Base-by-base conservation (phyloP, 192 early-diverging fungal species). In the Oehlia diaphana region DNA sequence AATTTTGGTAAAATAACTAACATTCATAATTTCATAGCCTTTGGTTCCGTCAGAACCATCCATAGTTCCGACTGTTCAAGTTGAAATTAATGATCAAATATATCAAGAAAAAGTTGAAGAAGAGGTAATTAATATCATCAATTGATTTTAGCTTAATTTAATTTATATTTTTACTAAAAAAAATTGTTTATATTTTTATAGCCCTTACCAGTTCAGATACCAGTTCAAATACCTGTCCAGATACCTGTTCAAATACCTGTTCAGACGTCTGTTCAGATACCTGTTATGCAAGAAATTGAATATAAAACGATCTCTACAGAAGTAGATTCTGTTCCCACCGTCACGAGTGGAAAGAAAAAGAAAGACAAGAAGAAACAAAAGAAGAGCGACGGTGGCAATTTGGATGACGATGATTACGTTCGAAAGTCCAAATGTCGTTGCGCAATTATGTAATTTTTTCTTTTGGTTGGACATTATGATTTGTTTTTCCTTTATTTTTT, bases 381-480 rank as follows among this genome's bases (percentile, higher is more conserved):
- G 33, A 69, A 58, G 33, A 68, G 47, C 26, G 28, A 33, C 12
- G 19, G 4, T 42, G 69, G 16, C 12, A 19, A 58, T 53, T 31
- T 14, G 7, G 72, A 74, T 31, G 72, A 77, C 19, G 75, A 77
- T 28, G 75, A 72, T 10, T 49, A 37, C 31, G 28, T 78, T 23
- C 16, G 68, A 68, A 33, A 63, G 19, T 68, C 77, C 26, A 69
- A 21, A 28, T 78, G 77, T 26, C 68, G 77, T 58, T 78, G 77
- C 68, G 21, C 66, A 66, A 35, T 78, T 61, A 64, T 26, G 26
- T 44, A 26, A 39, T 39, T 39, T 64, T 21, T 9, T 42, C 37
- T 39, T 33, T 53, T 53, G 50, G 1, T 53, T 19, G 16, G 14
- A 58, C 16, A 58, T 58, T 58, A 19, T 4, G 53, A 21, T 19